Conservation (phyloP, 768 basidiomycete genomes). For the Trametes gibbosa region DNA sequence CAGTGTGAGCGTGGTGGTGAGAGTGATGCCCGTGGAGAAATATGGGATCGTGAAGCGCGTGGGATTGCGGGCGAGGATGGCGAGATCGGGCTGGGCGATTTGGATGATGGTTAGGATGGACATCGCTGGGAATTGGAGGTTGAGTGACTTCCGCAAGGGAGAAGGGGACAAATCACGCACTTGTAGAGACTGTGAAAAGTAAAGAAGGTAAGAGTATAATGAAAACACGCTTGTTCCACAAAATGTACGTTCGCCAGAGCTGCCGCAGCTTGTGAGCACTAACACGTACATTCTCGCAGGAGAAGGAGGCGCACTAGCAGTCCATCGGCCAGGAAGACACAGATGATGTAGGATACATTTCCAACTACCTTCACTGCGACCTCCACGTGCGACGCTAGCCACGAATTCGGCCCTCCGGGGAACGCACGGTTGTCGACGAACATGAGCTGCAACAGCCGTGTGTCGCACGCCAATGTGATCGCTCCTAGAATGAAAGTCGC, state of each 20-base stretch:
- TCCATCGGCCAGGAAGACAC: slow-evolving; percentile 17
- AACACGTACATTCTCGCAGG: neutral
- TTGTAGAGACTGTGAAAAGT: slow-evolving; percentile 13
- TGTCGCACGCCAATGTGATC: slow-evolving; percentile 19
- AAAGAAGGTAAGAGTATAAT: slow-evolving; percentile 19
- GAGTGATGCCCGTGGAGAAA: slow-evolving; percentile 22
- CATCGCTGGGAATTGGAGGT: neutral
- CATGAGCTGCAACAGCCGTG: slow-evolving; percentile 16
- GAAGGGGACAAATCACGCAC: neutral
- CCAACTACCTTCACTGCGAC: neutral
- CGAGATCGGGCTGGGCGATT: slow-evolving; percentile 12
- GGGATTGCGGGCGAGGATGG: slow-evolving; percentile 11
- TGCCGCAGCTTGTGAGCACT: neutral
- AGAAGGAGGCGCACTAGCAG: slow-evolving; percentile 15
- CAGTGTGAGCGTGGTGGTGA: slow-evolving; percentile 23
- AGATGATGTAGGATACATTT: neutral
- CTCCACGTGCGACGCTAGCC: neutral
- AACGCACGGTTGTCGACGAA: slow-evolving; percentile 25
- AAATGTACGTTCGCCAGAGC: slow-evolving; percentile 25
- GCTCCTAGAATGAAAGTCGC: slow-evolving; percentile 18
- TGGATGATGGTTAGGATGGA: slow-evolving; percentile 19
- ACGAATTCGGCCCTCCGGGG: slow-evolving; percentile 23
- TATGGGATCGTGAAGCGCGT: slow-evolving; percentile 23
- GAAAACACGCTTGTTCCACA: slow-evolving; percentile 12
- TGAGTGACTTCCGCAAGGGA: neutral